Evolutionary conservation across 306 rosid species (phyloP), one percentile per base, ranked within the genome.

Genomic region (Crataegus laevigata): DNA sequence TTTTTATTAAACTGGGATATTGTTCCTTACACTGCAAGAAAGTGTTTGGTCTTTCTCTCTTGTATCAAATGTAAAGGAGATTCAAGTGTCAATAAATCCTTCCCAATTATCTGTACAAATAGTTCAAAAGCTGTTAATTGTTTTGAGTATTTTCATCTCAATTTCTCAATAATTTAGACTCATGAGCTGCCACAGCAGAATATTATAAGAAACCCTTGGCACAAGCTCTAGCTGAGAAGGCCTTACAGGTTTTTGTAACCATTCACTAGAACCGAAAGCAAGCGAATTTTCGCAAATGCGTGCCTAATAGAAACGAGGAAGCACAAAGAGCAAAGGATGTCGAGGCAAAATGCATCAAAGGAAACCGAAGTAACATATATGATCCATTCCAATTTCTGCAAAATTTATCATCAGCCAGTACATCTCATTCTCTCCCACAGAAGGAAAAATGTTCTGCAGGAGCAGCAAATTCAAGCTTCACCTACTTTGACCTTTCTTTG

Each of bases 61-160:
- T 61, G 69, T 13, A 73, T 73, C 36, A 57, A 51, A 42, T 73
- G 68, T 60, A 60, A 60, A 26, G n/a, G 55, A 66, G 40, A 58
- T 65, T 36, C 68, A 9, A 57, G 25, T 72, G 57, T 38, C 57
- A 72, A 72, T 72, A 59, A 72, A 72, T 72, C 69, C 28, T 42
- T 28, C 68, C 68, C 42, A 15, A 18, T 32, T 5, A 15, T 59
- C 40, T 19, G 57, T 73, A 22, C 45, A 42, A 26, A 61, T 3
- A 18, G n/a, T 59, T 73, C 9, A 19, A 42, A 12, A 21, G 54
- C 54, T 50, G 8, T 17, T 50, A 50, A 40, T 25, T 58, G 24
- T 50, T 47, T 9, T 28, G 42, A 28, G 26, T 9, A 10, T 28
- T 50, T 65, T 19, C 68, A 3, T 21, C 28, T 36, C 47, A 65